phyloP scores from a whole-genome alignment of 2,329 filamentous ascomycete species.

The Xylariaceae sp. region DNA sequence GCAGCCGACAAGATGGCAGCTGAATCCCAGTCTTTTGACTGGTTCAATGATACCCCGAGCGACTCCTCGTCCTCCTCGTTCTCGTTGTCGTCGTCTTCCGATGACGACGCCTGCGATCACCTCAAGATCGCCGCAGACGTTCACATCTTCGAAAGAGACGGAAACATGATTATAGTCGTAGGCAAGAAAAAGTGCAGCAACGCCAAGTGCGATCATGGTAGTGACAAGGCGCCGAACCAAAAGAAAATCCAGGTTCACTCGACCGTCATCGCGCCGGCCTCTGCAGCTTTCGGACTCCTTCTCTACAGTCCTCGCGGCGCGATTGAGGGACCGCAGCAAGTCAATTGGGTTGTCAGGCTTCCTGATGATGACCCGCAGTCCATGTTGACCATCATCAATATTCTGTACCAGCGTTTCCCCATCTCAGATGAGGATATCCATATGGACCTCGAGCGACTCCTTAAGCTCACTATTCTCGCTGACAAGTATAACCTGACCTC shows the following conservation, averaged over 20 bases:
- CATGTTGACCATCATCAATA: conserved; percentile 14
- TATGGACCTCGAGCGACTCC: conserved; percentile 8
- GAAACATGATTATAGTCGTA: conserved; percentile 17
- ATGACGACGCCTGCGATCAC: conserved; percentile 5
- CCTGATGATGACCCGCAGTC: conserved; percentile 15
- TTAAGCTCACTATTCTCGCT: conserved; percentile 11
- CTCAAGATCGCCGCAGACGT: neutral
- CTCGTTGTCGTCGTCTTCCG: too few species aligned
- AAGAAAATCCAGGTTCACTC: conserved; percentile 10
- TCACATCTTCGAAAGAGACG: neutral
- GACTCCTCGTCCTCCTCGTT: too few species aligned
- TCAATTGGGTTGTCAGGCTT: conserved; percentile 9
- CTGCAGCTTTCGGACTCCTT: too few species aligned
- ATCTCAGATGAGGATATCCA: neutral
- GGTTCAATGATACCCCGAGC: too few species aligned
- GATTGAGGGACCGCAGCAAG: neutral
- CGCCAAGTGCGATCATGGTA: neutral
- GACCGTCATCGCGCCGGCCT: neutral
- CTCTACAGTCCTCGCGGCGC: too few species aligned
- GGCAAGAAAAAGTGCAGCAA: conserved; percentile 10
- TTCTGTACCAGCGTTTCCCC: conserved; percentile 15
- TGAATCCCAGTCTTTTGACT: too few species aligned
- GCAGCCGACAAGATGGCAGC: too few species aligned
- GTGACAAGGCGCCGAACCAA: neutral
- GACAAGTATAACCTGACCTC: conserved; percentile 18